Conservation (phyloP, 495 filamentous ascomycete species). For the Bryoglossum gracile region DNA sequence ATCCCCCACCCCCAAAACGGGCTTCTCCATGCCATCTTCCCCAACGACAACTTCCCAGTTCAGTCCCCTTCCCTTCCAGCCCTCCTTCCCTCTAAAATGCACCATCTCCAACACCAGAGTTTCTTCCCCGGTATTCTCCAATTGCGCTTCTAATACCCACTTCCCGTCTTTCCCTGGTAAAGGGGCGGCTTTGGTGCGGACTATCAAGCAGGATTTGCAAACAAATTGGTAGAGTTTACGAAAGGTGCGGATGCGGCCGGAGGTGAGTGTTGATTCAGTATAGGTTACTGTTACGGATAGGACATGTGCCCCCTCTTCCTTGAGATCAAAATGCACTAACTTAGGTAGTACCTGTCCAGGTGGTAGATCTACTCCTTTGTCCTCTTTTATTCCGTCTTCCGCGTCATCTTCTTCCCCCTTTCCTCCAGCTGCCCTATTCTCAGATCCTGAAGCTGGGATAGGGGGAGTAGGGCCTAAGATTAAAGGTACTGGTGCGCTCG, state of each 20-base stretch:
- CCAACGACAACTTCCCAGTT: constrained; percentile 44
- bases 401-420: constrained; percentile 10
- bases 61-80: constrained; percentile 38
- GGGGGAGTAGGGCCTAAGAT: constrained; percentile 19
- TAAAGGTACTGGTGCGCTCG: constrained; percentile 17
- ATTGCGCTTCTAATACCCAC: constrained; percentile 79
- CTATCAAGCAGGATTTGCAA: constrained; percentile 79
- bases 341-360: constrained; percentile 70
- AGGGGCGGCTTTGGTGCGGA: constrained; percentile 76
- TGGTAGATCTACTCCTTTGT: constrained; percentile 42
- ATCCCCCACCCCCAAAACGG: constrained; percentile 75
- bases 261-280: constrained; percentile 57
- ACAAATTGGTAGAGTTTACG: constrained; percentile 96
- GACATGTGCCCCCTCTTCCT: constrained; percentile 90
- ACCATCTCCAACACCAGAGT: constrained; percentile 54
- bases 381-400: constrained; percentile 1
- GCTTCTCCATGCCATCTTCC: constrained; percentile 33
- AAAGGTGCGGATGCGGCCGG: constrained; percentile 75
- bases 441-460: background rate
- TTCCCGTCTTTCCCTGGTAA: constrained; percentile 32
- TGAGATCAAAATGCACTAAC: constrained; percentile 78
- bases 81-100: constrained; percentile 40
- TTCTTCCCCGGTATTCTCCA: constrained; percentile 83
- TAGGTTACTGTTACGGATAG: constrained; percentile 94
- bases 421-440: too few relatives aligned